These are phyloP conservation scores for Thelonectria olida DNA, from an alignment of 2,329 filamentous ascomycete species.

Conservation along the genomic window DNA sequence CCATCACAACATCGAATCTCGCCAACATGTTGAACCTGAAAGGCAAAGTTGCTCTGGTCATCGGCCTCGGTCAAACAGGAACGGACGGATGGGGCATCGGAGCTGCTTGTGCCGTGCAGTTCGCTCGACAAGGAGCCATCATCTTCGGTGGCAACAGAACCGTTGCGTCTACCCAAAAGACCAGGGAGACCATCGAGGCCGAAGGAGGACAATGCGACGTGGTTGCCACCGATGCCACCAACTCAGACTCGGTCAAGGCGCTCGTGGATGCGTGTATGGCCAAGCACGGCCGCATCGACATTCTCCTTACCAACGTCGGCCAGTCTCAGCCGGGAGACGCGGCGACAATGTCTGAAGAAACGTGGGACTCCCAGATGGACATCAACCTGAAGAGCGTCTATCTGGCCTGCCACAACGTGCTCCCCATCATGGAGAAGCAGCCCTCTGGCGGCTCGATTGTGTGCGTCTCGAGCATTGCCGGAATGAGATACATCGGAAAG, in stretches of 20 bases:
- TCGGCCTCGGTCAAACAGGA: conserved; percentile 56
- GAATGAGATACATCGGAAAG: conserved; percentile 58
- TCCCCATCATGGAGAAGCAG: conserved; percentile 65
- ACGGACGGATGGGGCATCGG: conserved; percentile 61
- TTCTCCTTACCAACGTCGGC: conserved; percentile 70
- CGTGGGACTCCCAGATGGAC: conserved; percentile 62
- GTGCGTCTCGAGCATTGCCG: conserved; percentile 61
- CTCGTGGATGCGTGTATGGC: conserved; percentile 62
- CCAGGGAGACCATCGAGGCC: conserved; percentile 49
- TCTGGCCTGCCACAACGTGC: conserved; percentile 59
- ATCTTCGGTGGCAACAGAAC: conserved; percentile 62
- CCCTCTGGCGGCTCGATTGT: conserved; percentile 51
- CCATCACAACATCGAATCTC: accelerated
- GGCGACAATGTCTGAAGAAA: conserved; percentile 56
- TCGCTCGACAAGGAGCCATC: conserved; percentile 57
- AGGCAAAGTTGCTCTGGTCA: conserved; percentile 55
- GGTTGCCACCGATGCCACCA: conserved; percentile 61
- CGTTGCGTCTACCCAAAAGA: conserved; percentile 49
- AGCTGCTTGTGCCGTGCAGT: conserved; percentile 56
- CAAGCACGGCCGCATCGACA: conserved; percentile 65
- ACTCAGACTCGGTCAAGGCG: conserved; percentile 58
- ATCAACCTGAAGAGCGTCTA: conserved; percentile 67
- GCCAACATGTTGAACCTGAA: conserved; percentile 48
- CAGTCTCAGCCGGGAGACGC: conserved; percentile 62
- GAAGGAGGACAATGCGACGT: conserved; percentile 48